Conservation (phyloP, 768 basidiomycete species). For the Panus rudis region DNA sequence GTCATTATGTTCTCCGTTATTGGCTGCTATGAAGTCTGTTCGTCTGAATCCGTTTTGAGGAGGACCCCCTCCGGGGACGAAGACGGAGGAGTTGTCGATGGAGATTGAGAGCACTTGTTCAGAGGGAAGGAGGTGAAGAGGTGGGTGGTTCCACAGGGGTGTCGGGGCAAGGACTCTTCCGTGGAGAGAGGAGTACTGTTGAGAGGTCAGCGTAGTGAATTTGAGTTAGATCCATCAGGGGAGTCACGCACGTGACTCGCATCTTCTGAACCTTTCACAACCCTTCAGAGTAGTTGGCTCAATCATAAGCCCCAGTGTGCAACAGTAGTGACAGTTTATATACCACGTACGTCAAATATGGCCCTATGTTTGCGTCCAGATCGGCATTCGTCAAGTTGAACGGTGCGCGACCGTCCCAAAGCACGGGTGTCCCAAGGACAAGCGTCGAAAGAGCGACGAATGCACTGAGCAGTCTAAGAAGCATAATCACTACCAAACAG, state of each 20-base stretch:
- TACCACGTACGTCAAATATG: constrained; percentile 48
- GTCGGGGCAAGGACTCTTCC: constrained; percentile 34
- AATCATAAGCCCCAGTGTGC: not conserved
- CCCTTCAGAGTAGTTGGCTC: constrained; percentile 25
- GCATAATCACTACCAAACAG: no score
- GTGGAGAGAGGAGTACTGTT: constrained; percentile 39
- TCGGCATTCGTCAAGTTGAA: constrained; percentile 34
- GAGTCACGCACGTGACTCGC: constrained; percentile 41
- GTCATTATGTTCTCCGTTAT: constrained; percentile 29
- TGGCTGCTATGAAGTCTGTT: constrained; percentile 51
- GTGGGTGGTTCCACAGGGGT: constrained; percentile 38
- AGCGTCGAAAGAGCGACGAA: constrained; percentile 1
- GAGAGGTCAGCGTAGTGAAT: not conserved
- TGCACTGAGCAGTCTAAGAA: no score
- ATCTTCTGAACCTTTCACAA: constrained; percentile 46
- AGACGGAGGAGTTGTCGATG: constrained; percentile 54
- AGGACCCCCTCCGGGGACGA: constrained; percentile 39
- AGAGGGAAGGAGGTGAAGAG: constrained; percentile 19
- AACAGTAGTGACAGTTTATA: not conserved
- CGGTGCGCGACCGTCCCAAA: constrained; percentile 51
- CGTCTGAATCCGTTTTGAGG: constrained; percentile 53
- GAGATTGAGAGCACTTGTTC: constrained; percentile 47
- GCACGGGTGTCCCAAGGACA: constrained; percentile 25
- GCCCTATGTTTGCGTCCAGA: constrained; percentile 41
- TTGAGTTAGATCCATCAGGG: not conserved